These are phyloP conservation scores for Tuber microsphaerosporum DNA, from an alignment of 495 filamentous ascomycete species.

Conservation along the genomic window DNA sequence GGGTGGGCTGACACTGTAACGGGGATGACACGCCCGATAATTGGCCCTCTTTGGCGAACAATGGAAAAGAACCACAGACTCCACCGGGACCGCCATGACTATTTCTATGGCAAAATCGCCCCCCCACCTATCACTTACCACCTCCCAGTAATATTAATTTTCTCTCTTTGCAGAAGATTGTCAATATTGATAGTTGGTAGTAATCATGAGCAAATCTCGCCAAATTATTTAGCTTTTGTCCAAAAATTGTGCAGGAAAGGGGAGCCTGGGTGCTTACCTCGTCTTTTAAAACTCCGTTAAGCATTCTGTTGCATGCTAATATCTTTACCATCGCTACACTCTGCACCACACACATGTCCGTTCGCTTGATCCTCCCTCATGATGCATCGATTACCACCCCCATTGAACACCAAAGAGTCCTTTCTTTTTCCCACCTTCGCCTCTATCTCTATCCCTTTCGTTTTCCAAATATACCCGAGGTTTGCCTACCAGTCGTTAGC, in stretches of 20 bases:
- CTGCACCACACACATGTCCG: conserved; percentile 57
- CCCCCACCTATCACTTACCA: neutral
- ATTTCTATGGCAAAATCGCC: neutral
- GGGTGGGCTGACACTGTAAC: neutral
- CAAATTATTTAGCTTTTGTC: neutral
- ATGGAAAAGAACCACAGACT: neutral
- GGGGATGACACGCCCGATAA: conserved; percentile 1
- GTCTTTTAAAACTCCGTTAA: conserved; percentile 17
- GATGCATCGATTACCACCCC: conserved; percentile 45
- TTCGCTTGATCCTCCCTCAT: conserved; percentile 39
- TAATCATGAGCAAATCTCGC: neutral
- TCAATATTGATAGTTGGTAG: neutral
- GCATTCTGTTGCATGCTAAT: conserved; percentile 23
- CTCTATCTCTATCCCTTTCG: conserved; percentile 44
- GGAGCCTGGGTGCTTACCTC: neutral
- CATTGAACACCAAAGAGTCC: conserved; percentile 63
- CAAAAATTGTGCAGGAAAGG: neutral
- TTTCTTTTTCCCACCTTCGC: conserved; percentile 46
- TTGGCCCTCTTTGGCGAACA: neutral
- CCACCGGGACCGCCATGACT: neutral
- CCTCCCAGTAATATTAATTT: neutral
- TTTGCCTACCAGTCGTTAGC: conserved; percentile 42
- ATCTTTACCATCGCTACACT: conserved; percentile 37
- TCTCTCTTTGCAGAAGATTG: neutral
- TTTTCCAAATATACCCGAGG: conserved; percentile 59